Evolutionary conservation across 495 filamentous ascomycete species (phyloP).

Genomic region (Evansstolkia leycettana): DNA sequence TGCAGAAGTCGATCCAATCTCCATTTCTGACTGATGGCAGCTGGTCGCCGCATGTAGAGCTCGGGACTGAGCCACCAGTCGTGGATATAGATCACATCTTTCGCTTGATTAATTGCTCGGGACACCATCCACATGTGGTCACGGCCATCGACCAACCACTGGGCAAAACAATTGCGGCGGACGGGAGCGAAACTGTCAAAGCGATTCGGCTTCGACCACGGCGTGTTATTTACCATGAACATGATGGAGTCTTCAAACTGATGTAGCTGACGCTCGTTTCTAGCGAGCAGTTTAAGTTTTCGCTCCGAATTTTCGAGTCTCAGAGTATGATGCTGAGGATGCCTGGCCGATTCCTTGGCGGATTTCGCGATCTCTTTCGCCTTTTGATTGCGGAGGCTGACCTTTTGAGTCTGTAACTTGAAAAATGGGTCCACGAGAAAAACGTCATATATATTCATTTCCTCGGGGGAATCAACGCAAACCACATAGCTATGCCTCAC

Average conservation of each 20-base stretch:
- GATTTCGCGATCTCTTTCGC: constrained; percentile 52
- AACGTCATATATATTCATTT: constrained; percentile 98
- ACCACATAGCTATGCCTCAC: constrained; percentile 97
- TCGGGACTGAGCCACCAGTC: constrained; percentile 99
- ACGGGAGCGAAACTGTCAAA: constrained; percentile 94
- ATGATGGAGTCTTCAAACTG: constrained; percentile 90
- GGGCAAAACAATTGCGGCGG: constrained; percentile 72
- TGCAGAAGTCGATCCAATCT: constrained; percentile 89
- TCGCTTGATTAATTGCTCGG: constrained; percentile 91
- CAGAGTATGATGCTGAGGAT: constrained; percentile 72
- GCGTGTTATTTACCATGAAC: constrained; percentile 68
- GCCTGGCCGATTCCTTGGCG: constrained; percentile 49
- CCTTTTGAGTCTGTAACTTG: constrained; percentile 56
- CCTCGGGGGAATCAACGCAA: constrained; percentile 93
- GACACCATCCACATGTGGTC: constrained; percentile 99
- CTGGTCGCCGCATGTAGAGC: constrained; percentile 87
- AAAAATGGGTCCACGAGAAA: constrained; percentile 87
- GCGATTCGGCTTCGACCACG: constrained; percentile 71
- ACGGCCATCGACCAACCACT: constrained; percentile 93
- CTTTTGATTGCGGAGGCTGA: constrained; percentile 46
- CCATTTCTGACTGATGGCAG: constrained; percentile 98
- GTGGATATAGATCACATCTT: constrained; percentile 98
- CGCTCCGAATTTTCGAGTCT: constrained; percentile 78
- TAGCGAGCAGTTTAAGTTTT: constrained; percentile 79
- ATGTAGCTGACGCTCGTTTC: constrained; percentile 75